Percentiles rank a stretch among this genome's conserved stretches.
Evolutionary conservation across 2,329 filamentous ascomycete genomes (phyloP).

Genomic region (Aspergillus neoniger): DNA sequence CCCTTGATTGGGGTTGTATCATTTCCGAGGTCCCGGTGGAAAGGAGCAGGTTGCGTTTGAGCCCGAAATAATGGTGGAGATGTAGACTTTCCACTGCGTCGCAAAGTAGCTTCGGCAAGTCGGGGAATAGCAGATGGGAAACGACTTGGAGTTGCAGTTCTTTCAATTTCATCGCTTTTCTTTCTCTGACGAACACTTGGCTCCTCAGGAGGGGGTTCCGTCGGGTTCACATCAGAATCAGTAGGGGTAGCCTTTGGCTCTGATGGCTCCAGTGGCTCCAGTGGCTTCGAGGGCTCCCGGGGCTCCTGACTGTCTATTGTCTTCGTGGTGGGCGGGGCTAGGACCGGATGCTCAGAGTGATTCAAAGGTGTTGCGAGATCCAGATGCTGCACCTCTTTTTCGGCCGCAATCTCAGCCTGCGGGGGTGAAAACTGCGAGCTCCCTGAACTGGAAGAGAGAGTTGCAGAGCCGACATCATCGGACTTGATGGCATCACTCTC

Average conservation of each 20-base stretch:
- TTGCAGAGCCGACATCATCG: constrained; percentile 25
- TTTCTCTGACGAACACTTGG: constrained; percentile 11
- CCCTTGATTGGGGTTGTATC: constrained; percentile 23
- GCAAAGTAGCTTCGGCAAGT: constrained; percentile 38
- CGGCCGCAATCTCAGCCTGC: constrained; percentile 35
- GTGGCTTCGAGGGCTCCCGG: constrained; percentile 1
- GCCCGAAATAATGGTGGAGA: constrained; percentile 54
- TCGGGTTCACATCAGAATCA: constrained; percentile 12
- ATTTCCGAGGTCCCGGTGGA: constrained; percentile 32
- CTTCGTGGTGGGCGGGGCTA: constrained; percentile 14
- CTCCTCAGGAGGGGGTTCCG: constrained; percentile 18
- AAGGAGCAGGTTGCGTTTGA: constrained; percentile 53
- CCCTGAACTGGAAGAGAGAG: constrained; percentile 22
- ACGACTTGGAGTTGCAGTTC: constrained; percentile 25
- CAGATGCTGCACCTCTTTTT: constrained; percentile 61
- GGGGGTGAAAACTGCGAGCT: constrained; percentile 22
- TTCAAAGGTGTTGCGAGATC: constrained; percentile 56
- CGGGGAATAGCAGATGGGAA: constrained; percentile 44
- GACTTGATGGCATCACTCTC: constrained; percentile 17
- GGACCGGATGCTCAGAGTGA: constrained; percentile 26
- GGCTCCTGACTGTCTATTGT: constrained; percentile 1
- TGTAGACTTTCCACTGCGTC: constrained; percentile 38
- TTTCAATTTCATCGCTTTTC: constrained; percentile 18
- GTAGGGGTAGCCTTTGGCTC: constrained; percentile 5
- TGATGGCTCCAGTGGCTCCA: constrained; percentile 3